Conservation (phyloP, 177 flowering plant genomes). For the Vitis hybrid region DNA sequence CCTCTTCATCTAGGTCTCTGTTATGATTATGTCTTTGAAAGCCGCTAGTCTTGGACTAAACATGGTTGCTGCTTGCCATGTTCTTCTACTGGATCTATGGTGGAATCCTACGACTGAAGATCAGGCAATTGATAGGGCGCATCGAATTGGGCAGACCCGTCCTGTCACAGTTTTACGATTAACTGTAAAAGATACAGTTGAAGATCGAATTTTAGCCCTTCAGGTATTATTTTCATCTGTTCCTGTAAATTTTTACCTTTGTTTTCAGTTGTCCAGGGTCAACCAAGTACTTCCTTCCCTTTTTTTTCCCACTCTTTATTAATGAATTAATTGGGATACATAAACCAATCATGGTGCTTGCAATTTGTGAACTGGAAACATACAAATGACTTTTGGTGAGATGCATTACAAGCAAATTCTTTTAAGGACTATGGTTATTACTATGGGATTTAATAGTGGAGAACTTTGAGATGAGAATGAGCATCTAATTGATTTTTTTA, state of each 20-base stretch:
- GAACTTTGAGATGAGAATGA: no score
- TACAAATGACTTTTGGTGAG: no score
- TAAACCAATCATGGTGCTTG: no score
- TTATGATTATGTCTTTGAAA: conserved; percentile 95
- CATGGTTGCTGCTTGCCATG: conserved; percentile 95
- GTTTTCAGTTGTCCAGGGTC: background rate
- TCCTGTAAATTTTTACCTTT: background rate
- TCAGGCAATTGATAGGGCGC: conserved; percentile 95
- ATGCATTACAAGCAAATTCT: no score
- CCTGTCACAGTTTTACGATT: conserved; percentile 83
- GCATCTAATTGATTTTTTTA: no score
- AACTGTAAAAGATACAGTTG: conserved; percentile 95
- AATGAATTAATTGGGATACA: no score
- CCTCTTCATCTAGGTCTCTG: conserved; percentile 58
- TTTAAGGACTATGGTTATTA: no score
- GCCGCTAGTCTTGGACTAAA: conserved; percentile 99
- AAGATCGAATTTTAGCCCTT: conserved; percentile 92
- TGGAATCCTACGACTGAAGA: conserved; percentile 99
- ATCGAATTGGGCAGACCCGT: conserved; percentile 95
- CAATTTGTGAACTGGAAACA: no score
- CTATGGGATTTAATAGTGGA: no score
- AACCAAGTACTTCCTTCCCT: background rate
- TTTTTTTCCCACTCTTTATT: no score
- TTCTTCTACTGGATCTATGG: conserved; percentile 88
- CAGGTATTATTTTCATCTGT: conserved; percentile 52